Base-by-base conservation (phyloP, 495 filamentous ascomycete species). In the Friedmanniomyces simplex region DNA sequence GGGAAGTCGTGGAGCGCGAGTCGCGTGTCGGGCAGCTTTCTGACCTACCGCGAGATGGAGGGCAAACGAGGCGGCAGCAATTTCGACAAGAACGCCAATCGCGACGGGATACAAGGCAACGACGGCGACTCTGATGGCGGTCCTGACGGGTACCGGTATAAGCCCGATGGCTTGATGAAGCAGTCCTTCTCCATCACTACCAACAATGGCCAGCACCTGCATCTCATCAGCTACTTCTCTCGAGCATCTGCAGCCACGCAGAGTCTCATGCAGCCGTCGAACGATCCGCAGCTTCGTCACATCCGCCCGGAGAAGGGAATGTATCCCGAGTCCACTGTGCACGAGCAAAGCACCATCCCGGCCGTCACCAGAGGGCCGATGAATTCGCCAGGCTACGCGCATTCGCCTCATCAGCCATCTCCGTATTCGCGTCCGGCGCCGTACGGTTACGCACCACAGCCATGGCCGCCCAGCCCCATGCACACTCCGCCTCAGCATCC, bases 151-250 rank as follows among this genome's bases (percentile, higher is more conserved):
- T 98, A 97, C 69, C 80, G 91, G 53, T 98, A 98, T 72, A 98
- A 98, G 74, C 85, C 87, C 1, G 93, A 97, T 64, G 93, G 93
- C 0, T 74, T 98, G 36, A 95, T 96, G 90, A 98, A 98, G 76
- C 93, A 98, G 71, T 97, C 93, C 0, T 98, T 97, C 77, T 96
- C 91, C 74, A 97, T 98, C 68, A 95, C 91, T 3, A 97, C 91
- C 1, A 85, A 86, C 8, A 80, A 77, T 21, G 86, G 87, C 28
- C 89, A 96, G 59, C 95, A 97, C 64, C 80, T 98, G 5, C 93
- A 98, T 69, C 76, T 98, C 39, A 98, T 98, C 68, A 95, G 91
- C 64, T 98, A 98, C 69, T 96, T 89, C 68, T 80, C 88, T n/a
- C 78, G 91, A 51, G 82, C 85, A 28, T 78, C 84, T 63, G 78